Percentiles rank a stretch among this genome's conserved stretches.
These are phyloP conservation scores for Phytopythium helicoides DNA, from an alignment of 352 stramenopile genomes.

Conservation along the genomic window DNA sequence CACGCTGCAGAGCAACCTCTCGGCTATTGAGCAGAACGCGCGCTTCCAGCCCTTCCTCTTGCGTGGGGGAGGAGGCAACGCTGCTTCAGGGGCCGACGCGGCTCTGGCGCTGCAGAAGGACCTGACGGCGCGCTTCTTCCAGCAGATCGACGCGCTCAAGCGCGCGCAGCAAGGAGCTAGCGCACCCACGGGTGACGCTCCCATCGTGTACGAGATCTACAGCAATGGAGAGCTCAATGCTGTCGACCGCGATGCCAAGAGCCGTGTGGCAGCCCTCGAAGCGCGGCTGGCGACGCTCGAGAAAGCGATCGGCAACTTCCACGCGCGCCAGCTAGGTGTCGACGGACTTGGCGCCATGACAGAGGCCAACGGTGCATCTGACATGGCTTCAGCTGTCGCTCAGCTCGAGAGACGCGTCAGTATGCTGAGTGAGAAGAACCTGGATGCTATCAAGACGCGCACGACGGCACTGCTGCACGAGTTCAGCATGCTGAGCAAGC, in stretches of 20 bases:
- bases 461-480: conserved; percentile 76
- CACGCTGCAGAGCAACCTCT: conserved; percentile 61
- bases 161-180: conserved; percentile 24
- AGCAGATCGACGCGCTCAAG: conserved; percentile 62
- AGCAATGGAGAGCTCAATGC: conserved; percentile 72
- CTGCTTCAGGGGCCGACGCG: conserved; percentile 25
- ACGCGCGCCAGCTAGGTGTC: conserved; percentile 45
- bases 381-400: conserved; percentile 46
- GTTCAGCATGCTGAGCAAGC: conserved; percentile 72
- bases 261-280: conserved; percentile 55
- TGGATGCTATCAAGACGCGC: conserved; percentile 76
- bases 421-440: conserved; percentile 71
- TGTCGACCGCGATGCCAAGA: conserved; percentile 63
- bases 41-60: conserved; percentile 59
- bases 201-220: conserved; percentile 82
- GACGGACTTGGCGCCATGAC: conserved; percentile 32
- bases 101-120: conserved; percentile 61
- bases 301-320: conserved; percentile 49
- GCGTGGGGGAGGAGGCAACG: conserved; percentile 7
- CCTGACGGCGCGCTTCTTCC: conserved; percentile 67
- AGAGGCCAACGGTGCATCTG: conserved; percentile 14
- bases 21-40: conserved; percentile 52
- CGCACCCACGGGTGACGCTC: conserved; percentile 14
- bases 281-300: conserved; percentile 59
- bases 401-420: conserved; percentile 67